These are phyloP conservation scores for Aureobasidium namibiae DNA, from an alignment of 2,329 filamentous ascomycete species.

Conservation along the genomic window DNA sequence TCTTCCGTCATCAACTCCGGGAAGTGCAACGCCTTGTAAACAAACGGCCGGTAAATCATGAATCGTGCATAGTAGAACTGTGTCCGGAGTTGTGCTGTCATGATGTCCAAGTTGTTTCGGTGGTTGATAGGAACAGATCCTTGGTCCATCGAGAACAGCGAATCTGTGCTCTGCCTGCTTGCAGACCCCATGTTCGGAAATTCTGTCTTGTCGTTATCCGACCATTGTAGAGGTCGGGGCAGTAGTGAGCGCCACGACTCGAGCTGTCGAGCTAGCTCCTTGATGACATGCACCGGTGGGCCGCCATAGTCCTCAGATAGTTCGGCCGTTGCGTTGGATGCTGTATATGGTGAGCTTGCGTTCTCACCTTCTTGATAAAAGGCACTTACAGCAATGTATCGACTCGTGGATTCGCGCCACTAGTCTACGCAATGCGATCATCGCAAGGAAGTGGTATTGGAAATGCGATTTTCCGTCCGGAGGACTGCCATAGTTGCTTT, in stretches of 20 bases:
- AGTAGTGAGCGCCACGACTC: conserved; percentile 52
- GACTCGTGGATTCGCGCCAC: conserved; percentile 45
- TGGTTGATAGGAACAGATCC: conserved; percentile 38
- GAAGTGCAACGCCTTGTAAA: conserved; percentile 53
- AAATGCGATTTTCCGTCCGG: conserved; percentile 46
- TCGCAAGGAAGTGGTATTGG: conserved; percentile 52
- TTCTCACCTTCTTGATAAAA: neutral
- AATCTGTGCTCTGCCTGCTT: conserved; percentile 21
- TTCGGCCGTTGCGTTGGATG: conserved; percentile 22
- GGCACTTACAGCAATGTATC: conserved; percentile 44
- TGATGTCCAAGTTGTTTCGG: conserved; percentile 47
- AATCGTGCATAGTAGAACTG: conserved; percentile 53
- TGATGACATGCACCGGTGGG: conserved; percentile 37
- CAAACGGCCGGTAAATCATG: conserved; percentile 49
- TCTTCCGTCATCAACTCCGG: conserved; percentile 46
- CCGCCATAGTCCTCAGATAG: conserved; percentile 28
- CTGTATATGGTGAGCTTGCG: conserved; percentile 10
- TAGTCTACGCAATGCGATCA: conserved; percentile 49
- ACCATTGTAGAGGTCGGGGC: conserved; percentile 48
- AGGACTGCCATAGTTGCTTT: conserved; percentile 33
- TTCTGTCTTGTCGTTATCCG: conserved; percentile 42
- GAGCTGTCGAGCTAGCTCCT: conserved; percentile 46
- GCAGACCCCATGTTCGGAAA: conserved; percentile 29
- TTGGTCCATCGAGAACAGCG: conserved; percentile 42
- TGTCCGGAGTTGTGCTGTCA: conserved; percentile 49